Evolutionary conservation across 208 protist genomes (phyloP), one percentile per base, ranked within the genome.

Genomic region (Leishmania amazonensis): DNA sequence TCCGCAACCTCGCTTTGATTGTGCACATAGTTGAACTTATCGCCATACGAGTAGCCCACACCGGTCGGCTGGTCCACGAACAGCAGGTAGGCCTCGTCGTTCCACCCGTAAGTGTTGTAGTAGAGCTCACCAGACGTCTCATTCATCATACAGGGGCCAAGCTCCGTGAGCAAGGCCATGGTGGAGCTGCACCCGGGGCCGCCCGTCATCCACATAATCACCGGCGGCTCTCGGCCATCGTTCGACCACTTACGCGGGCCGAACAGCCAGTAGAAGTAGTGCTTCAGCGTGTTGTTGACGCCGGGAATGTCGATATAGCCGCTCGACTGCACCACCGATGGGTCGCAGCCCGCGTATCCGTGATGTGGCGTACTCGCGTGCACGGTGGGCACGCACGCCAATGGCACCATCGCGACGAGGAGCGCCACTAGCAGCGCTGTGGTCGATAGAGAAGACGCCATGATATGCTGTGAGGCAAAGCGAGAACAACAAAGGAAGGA

Each of bases 261-360:
- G 76, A 98, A 98, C 70, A 92, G 81, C 96, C 97, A 99, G 89
- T 96, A 99, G 84, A 99, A 99, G 84, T 89, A 89, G 78, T 95
- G 86, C 81, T 94, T 91, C 72, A 81, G 73, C 28, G 80, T 82
- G 53, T 84, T 74, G 15, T 75, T 78, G 49, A 80, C 78, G 57
- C 86, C 89, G 74, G 92, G 86, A 76, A 97, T 92, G 80, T 89
- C 79, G 80, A 95, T 85, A 87, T 95, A 95, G 65, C 94, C 94
- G 83, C 91, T 93, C 67, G 89, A 91, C 87, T 96, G 92, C 78
- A 88, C 49, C 51, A 91, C 90, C 19, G 47, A 45, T 3, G 54
- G 42, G 54, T 81, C 78, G n/a, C 78, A 81, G 17, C 5, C 9
- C 19, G 51, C 38, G 45, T 35, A 81, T 35, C 78, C 78, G 42